Evolutionary conservation across 306 rosid species (phyloP), one percentile per base, ranked within the genome.

Genomic region (Quercus berberidifolia): DNA sequence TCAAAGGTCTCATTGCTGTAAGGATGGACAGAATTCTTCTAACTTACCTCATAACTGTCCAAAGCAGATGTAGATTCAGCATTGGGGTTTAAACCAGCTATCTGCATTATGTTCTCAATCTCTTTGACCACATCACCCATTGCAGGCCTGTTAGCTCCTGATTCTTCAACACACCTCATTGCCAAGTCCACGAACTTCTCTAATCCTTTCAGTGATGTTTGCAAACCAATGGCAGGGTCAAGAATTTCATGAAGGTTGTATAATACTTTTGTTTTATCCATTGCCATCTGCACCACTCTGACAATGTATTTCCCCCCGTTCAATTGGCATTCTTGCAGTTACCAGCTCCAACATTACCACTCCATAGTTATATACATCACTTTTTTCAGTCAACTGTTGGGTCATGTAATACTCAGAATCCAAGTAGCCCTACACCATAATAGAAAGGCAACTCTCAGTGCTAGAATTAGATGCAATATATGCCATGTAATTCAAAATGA

Each of bases 351-450:
- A 49, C 86, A 85, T 68, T 51, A 85, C 71, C 35, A 88, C 91
- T n/a, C 91, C 89, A 57, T 80, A 88, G 74, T 86, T 73, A 51
- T 85, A 83, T 6, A 88, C 89, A 63, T 88, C 89, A 60, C 87
- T 88, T 78, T 88, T 88, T 76, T 85, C 87, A 0, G 87, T 88
- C 54, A 85, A 51, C 25, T 62, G 87, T 51, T 88, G 87, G 7
- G 87, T 77, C 78, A 76, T 80, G 82, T 73, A 88, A 73, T 88
- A 88, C 65, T 85, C 87, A 0, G 89, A 87, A 83, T 88, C 89
- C 75, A 88, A 38, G 82, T 88, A 83, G 41, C 91, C 91, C 91
- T 85, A 35, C 38, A 83, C 70, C 67, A 68, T 76, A 56, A 68
- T 55, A 62, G 55, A 68, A 76, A 28, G 33, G 19, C 6, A 46